Conservation (phyloP, 2,329 filamentous ascomycete genomes). For the Beauveria sp. region DNA sequence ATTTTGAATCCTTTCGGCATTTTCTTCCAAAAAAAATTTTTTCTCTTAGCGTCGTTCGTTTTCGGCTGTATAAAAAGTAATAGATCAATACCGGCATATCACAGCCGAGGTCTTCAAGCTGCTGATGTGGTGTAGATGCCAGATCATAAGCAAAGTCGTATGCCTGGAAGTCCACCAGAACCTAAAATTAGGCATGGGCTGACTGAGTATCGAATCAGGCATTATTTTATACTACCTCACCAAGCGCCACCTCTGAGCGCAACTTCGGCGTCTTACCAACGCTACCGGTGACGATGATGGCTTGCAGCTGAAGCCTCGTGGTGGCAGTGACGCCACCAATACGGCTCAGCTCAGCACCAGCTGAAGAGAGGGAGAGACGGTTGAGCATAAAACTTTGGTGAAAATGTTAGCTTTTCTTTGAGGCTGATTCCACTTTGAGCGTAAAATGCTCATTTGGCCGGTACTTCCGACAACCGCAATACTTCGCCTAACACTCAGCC, state of each 20-base stretch:
- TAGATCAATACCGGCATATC: no score
- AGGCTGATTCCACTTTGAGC: background rate
- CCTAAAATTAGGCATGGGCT: background rate
- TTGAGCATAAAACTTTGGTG: background rate
- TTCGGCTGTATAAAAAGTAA: no score
- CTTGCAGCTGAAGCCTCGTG: background rate
- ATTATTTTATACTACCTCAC: background rate
- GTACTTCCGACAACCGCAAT: background rate
- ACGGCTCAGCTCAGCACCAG: background rate
- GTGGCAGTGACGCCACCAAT: background rate
- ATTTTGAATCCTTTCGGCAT: no score
- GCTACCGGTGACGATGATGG: background rate
- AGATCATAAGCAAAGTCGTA: background rate
- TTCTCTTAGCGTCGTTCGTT: no score
- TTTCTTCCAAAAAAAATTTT: no score
- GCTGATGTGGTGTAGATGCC: background rate
- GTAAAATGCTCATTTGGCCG: background rate
- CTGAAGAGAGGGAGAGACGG: background rate
- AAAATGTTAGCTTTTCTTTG: background rate
- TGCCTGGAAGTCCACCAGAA: background rate
- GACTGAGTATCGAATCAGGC: background rate
- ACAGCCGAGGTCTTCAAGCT: no score
- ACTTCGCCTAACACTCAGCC: background rate
- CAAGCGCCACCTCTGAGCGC: background rate
- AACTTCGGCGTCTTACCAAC: background rate